These are phyloP conservation scores for Penicillium palitans DNA, from an alignment of 2,329 filamentous ascomycete genomes.

Conservation along the genomic window DNA sequence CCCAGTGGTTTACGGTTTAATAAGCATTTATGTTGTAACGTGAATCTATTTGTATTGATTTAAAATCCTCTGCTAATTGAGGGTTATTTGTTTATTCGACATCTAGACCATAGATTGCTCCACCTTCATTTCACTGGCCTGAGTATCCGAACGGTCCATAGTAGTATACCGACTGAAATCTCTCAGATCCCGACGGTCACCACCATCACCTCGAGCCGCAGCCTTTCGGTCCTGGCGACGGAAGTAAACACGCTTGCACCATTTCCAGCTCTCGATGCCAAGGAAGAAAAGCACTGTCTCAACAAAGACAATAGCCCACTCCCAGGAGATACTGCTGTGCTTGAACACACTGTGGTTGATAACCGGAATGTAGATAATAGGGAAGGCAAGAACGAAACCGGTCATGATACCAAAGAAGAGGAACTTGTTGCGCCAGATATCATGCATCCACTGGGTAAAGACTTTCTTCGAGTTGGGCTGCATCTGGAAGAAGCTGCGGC, in stretches of 20 bases:
- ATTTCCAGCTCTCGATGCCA: conserved; percentile 68
- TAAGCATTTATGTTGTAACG: not conserved
- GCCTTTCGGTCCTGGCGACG: conserved; percentile 32
- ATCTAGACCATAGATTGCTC: conserved; percentile 33
- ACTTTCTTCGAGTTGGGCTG: conserved; percentile 61
- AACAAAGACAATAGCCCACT: conserved; percentile 68
- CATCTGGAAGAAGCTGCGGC: conserved; percentile 74
- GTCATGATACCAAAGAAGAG: conserved; percentile 64
- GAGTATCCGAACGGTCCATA: conserved; percentile 36
- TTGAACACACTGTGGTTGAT: conserved; percentile 67
- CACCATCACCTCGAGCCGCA: conserved; percentile 9
- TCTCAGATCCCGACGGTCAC: conserved; percentile 16
- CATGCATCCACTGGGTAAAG: conserved; percentile 65
- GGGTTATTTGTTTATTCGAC: not conserved
- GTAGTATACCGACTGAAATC: conserved; percentile 38
- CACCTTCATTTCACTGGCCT: conserved; percentile 29
- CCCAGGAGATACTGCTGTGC: conserved; percentile 65
- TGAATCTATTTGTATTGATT: not conserved
- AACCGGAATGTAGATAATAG: conserved; percentile 66
- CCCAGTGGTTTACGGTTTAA: not conserved
- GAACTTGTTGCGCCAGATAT: conserved; percentile 72
- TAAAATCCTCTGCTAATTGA: not conserved
- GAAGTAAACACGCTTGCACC: conserved; percentile 60
- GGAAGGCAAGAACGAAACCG: conserved; percentile 59
- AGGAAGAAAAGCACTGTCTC: conserved; percentile 62